Percentiles rank a stretch among this genome's conserved stretches.
Conservation (phyloP, 306 rosid species). For the Quercus wislizeni region DNA sequence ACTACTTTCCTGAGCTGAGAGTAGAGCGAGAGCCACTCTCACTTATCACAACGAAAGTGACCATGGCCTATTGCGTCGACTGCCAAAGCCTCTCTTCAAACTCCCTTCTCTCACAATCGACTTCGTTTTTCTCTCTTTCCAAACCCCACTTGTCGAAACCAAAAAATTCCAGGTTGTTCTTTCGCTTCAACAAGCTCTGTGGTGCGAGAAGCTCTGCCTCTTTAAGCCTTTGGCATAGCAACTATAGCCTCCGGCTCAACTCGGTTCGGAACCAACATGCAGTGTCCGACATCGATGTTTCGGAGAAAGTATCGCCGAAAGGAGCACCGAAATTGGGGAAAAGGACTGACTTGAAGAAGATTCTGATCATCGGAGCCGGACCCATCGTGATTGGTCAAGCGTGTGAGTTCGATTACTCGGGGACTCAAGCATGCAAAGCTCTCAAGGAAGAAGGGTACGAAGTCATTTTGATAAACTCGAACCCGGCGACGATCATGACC, state of each 20-base stretch:
- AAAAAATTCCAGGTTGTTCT: constrained; percentile 5
- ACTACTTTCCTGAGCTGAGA: no score
- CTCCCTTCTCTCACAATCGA: neutral
- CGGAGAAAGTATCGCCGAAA: neutral
- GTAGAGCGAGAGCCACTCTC: no score
- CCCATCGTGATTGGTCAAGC: constrained; percentile 97
- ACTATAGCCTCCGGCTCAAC: neutral
- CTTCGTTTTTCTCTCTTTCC: constrained; percentile 10
- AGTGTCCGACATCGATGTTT: neutral
- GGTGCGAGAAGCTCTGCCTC: constrained; percentile 1
- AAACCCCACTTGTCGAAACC: constrained; percentile 15
- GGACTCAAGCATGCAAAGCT: constrained; percentile 96
- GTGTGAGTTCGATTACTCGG: constrained; percentile 93
- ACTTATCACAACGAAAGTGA: neutral
- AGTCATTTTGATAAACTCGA: constrained; percentile 79
- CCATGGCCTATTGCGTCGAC: constrained; percentile 38
- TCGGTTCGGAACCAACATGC: constrained; percentile 19
- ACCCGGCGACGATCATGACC: constrained; percentile 97
- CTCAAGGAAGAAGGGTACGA: constrained; percentile 85
- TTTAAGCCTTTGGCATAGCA: constrained; percentile 13
- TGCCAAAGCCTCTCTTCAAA: constrained; percentile 24
- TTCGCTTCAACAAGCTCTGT: constrained; percentile 13
- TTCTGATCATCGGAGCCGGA: constrained; percentile 88
- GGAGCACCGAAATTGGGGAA: constrained; percentile 39
- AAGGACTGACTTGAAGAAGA: constrained; percentile 83